These are phyloP conservation scores for Cichorium intybus DNA, from an alignment of 140 eudicot species.

Conservation along the genomic window DNA sequence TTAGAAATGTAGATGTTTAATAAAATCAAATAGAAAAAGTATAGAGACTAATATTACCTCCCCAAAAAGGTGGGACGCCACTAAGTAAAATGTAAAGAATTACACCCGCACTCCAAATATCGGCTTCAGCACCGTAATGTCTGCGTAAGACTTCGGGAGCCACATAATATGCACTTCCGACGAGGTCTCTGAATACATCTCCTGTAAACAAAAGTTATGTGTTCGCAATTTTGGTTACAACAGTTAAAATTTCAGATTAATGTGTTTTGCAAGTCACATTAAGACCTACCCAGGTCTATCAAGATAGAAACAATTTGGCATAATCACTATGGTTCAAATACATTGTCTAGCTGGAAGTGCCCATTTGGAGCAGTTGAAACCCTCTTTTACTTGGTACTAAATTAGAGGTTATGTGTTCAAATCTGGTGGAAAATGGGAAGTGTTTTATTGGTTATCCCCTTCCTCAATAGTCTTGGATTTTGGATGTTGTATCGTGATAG, in stretches of 20 bases:
- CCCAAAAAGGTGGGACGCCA: conserved; percentile 98
- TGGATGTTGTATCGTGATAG: background rate
- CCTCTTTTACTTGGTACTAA: background rate
- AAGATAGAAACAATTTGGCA: background rate
- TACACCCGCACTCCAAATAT: conserved; percentile 97
- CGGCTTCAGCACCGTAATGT: conserved; percentile 84
- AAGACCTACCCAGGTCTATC: background rate
- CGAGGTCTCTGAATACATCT: conserved; percentile 82
- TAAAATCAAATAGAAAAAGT: background rate
- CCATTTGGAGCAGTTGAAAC: conserved; percentile 1
- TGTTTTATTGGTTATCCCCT: conserved; percentile 12
- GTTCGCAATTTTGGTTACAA: no score
- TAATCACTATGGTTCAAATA: background rate
- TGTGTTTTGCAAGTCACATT: no score
- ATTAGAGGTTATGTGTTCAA: background rate
- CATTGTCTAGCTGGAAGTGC: conserved; percentile 1
- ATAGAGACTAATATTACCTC: conserved; percentile 45
- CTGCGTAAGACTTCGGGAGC: conserved; percentile 95
- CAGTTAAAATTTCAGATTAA: no score
- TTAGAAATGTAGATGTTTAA: conserved; percentile 16
- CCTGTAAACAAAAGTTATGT: conserved; percentile 51
- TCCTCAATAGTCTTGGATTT: background rate
- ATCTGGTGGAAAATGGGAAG: conserved; percentile 5
- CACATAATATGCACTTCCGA: conserved; percentile 99
- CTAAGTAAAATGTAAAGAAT: conserved; percentile 88